phyloP scores from a whole-genome alignment of 352 stramenopile genomes.

The Pilasporangium apinafurcum region DNA sequence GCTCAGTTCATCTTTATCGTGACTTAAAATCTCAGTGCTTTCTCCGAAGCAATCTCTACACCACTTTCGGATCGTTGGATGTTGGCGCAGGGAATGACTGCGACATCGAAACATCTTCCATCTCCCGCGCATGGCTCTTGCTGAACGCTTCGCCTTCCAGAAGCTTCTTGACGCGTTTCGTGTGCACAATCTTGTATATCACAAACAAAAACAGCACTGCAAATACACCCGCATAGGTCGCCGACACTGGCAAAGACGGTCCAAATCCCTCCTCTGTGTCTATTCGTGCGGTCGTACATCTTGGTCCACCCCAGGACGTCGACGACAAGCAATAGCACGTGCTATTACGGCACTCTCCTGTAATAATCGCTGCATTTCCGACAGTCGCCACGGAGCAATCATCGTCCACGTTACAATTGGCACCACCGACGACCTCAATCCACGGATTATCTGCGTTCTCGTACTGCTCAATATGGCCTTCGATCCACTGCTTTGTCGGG shows the following conservation, averaged over 20 bases:
- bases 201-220: slow-evolving; percentile 5
- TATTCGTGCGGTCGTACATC: slow-evolving; percentile 26
- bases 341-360: slow-evolving; percentile 21
- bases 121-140: slow-evolving; percentile 1
- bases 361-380: slow-evolving; percentile 8
- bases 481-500: slow-evolving; percentile 45
- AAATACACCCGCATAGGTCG: background rate
- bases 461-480: slow-evolving; percentile 47
- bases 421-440: slow-evolving; percentile 32
- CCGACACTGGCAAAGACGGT: slow-evolving; percentile 20
- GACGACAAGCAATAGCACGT: slow-evolving; percentile 25
- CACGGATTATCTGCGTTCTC: slow-evolving; percentile 26
- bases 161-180: slow-evolving; percentile 3
- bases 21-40: no score
- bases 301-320: slow-evolving; percentile 28
- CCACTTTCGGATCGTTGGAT: slow-evolving; percentile 1
- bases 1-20: no score
- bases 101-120: slow-evolving; percentile 1
- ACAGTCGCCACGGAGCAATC: slow-evolving; percentile 43
- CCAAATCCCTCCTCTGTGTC: slow-evolving; percentile 28
- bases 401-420: slow-evolving; percentile 23
- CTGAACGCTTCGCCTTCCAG: background rate
- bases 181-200: slow-evolving; percentile 7
- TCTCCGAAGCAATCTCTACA: background rate
- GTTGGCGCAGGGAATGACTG: background rate